Evolutionary conservation across 768 basidiomycete genomes (phyloP).

Genomic region (Austroboletus eburneus): DNA sequence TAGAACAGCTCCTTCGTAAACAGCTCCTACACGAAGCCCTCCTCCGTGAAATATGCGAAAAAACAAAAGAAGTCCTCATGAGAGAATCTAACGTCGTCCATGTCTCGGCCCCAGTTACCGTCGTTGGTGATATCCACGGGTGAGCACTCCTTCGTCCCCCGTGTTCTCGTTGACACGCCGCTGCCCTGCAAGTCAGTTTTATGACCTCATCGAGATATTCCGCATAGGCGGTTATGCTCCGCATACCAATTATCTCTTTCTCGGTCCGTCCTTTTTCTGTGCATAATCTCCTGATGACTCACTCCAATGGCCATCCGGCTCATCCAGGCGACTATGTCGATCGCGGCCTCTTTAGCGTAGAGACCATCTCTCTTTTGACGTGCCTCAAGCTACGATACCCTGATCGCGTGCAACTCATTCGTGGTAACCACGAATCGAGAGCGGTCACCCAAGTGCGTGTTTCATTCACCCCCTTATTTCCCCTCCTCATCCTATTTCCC

Average conservation of each 20-base stretch:
- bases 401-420: constrained; percentile 91
- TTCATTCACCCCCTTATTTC: constrained; percentile 1
- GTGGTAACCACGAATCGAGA: constrained; percentile 96
- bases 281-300: background rate
- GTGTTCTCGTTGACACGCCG: constrained; percentile 28
- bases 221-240: constrained; percentile 97
- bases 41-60: constrained; percentile 97
- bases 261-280: constrained; percentile 56
- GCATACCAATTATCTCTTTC: constrained; percentile 96
- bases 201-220: constrained; percentile 98
- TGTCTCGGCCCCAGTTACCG: constrained; percentile 93
- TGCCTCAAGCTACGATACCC: constrained; percentile 97
- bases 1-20: constrained; percentile 83
- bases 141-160: constrained; percentile 41
- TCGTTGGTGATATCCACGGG: constrained; percentile 99
- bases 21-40: constrained; percentile 94
- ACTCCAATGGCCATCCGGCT: background rate
- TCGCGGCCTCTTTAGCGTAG: constrained; percentile 94
- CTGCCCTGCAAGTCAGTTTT: constrained; percentile 80
- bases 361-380: constrained; percentile 95
- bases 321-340: constrained; percentile 93
- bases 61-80: constrained; percentile 99
- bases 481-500: background rate
- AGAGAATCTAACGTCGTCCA: constrained; percentile 98
- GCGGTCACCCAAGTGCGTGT: constrained; percentile 92